Percentiles rank a stretch among this genome's conserved stretches.
phyloP scores from a whole-genome alignment of 164 flowering plant genomes.

The Berberis vulgaris region DNA sequence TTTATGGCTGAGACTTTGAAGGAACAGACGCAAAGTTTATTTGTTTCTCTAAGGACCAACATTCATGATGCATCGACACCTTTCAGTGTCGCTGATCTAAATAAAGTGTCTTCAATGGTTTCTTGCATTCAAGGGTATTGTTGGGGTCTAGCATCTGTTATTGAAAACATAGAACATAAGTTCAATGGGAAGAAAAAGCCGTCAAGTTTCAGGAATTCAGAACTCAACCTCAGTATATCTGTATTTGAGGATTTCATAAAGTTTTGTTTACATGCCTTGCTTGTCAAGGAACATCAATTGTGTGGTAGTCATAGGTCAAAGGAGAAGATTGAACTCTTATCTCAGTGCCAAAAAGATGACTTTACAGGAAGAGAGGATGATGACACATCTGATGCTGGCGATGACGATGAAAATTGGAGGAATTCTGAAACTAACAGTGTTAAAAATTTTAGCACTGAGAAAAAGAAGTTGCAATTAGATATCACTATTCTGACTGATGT shows the following conservation, averaged over 20 bases:
- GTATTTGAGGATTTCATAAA: constrained; percentile 28
- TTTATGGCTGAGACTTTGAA: constrained; percentile 37
- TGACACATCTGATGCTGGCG: constrained; percentile 8
- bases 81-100: constrained; percentile 18
- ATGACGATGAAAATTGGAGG: constrained; percentile 7
- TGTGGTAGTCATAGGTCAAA: constrained; percentile 8
- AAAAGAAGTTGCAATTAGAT: constrained; percentile 8
- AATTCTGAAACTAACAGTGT: constrained; percentile 6
- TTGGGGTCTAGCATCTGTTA: constrained; percentile 59
- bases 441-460: constrained; percentile 1
- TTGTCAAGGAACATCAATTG: constrained; percentile 21
- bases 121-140: constrained; percentile 68
- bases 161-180: constrained; percentile 15
- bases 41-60: constrained; percentile 21
- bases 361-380: constrained; percentile 7
- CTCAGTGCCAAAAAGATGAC: constrained; percentile 8
- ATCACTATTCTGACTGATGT: constrained; percentile 19
- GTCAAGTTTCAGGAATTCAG: constrained; percentile 19
- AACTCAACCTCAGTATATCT: constrained; percentile 25
- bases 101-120: constrained; percentile 34
- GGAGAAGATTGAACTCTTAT: constrained; percentile 1
- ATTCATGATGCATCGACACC: constrained; percentile 10
- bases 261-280: constrained; percentile 23
- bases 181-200: constrained; percentile 14
- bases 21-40: constrained; percentile 30